Base-by-base conservation (phyloP, 441 rosid species). In the Gossypium davidsonii region DNA sequence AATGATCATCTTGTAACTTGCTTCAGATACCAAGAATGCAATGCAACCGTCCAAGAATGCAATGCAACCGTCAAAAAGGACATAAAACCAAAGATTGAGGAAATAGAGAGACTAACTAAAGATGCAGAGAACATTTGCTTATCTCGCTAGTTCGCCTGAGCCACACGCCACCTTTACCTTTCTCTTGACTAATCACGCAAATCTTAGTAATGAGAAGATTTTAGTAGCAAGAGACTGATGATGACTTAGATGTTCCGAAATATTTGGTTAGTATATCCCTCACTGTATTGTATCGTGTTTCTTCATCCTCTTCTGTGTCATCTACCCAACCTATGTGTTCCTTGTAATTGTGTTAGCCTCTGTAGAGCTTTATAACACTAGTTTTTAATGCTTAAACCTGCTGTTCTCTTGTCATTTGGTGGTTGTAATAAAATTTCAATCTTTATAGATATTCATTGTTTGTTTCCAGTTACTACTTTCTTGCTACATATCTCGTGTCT, bases 1-100 rank as follows among this genome's bases (percentile, higher is more conserved):
- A 92, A 90, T 18, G 97, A 94, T 74, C 98, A 94, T 83, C 90
- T 90, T 49, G 52, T 81, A 66, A 72, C 82, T 51, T 94, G 98
- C 81, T 90, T 82, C 85, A 85, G 97, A 82, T 88, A 81, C 84
- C 88, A 82, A 37, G 91, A 88, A 71, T 88, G 92, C 80, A 75
- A 63, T 73, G 78, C 71, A n/a, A 73, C 72, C 26, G 37, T 51
- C 52, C 88, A 82, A 37, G 91, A 88, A 71, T 88, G 92, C 80
- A 75, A 63, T 73, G 78, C 71, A n/a, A 73, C 72, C 26, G 37
- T 51, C 52, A 68, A 73, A 71, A 77, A 61, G 75, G 77, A 73
- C 63, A 17, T 46, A 18, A 70, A 66, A 58, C 68, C 80, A 12
- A 77, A 48, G 49, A 51, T 42, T 12, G 78, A 72, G 69, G 82